A percentile compares a stretch with the other conserved stretches of the same genome.
Conservation (phyloP, 257 asterid species). For the Ilex asprella region DNA sequence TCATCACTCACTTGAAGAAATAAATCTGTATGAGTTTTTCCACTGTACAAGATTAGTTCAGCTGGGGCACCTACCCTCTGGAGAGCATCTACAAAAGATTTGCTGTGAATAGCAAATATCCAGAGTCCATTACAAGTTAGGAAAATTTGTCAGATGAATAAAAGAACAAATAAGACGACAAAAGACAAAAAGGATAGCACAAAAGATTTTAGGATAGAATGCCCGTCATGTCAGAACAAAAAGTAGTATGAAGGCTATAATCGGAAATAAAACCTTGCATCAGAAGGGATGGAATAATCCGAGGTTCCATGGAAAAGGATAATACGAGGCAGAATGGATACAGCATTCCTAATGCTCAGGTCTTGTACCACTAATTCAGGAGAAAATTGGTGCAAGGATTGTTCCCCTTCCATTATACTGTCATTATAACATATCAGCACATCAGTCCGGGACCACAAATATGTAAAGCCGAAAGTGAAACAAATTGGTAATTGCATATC, state of each 20-base stretch:
- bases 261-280: conserved; percentile 57
- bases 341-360: conserved; percentile 30
- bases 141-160: no score
- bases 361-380: conserved; percentile 66
- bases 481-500: not conserved
- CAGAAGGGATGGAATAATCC: conserved; percentile 73
- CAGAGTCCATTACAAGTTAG: no score
- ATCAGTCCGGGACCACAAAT: conserved; percentile 9
- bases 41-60: conserved; percentile 62
- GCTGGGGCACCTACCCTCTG: conserved; percentile 58
- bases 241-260: not conserved
- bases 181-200: no score
- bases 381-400: conserved; percentile 60
- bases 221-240: no score
- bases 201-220: no score
- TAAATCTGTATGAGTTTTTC: conserved; percentile 90
- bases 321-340: conserved; percentile 57
- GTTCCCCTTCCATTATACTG: conserved; percentile 97
- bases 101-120: conserved; percentile 36
- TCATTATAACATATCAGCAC: conserved; percentile 13
- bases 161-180: no score
- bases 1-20: conserved; percentile 71
- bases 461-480: conserved; percentile 4
- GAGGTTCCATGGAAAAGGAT: conserved; percentile 76
- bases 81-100: conserved; percentile 53